Conservation (phyloP, 305 asterid genomes). For the Fraxinus floribunda region DNA sequence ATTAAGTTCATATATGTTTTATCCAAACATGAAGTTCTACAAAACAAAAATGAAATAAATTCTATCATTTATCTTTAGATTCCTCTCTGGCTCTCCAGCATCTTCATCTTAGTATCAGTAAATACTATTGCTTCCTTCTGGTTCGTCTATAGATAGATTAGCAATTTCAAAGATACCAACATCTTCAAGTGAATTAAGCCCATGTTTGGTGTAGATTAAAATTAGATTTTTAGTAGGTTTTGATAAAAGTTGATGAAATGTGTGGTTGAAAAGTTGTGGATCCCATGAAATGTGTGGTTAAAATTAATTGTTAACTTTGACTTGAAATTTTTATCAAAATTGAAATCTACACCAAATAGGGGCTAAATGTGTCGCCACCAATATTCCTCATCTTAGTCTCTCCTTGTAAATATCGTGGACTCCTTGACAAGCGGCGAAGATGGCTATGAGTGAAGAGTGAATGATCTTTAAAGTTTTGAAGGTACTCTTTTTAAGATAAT, state of each 20-base stretch:
- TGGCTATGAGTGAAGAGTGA: neutral
- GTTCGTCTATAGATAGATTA: neutral
- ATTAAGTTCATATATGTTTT: neutral
- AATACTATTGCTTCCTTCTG: neutral
- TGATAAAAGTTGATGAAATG: neutral
- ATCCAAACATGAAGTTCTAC: neutral
- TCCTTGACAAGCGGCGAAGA: neutral
- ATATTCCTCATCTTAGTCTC: neutral
- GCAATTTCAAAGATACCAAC: neutral
- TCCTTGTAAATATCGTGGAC: neutral
- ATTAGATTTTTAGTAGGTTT: neutral
- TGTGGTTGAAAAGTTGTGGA: neutral
- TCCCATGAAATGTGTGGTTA: neutral
- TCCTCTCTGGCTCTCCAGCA: neutral
- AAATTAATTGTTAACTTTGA: too few species aligned
- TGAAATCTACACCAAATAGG: neutral
- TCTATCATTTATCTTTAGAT: neutral
- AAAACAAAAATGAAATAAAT: neutral
- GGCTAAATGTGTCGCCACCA: neutral
- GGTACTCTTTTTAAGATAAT: neutral
- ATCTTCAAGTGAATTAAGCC: neutral
- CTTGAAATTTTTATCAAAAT: neutral
- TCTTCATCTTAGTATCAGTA: neutral
- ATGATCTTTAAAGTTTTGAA: neutral
- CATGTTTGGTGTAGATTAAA: neutral